Evolutionary conservation across 2,329 filamentous ascomycete genomes (phyloP).

Genomic region (Mycosphaerella sp.): DNA sequence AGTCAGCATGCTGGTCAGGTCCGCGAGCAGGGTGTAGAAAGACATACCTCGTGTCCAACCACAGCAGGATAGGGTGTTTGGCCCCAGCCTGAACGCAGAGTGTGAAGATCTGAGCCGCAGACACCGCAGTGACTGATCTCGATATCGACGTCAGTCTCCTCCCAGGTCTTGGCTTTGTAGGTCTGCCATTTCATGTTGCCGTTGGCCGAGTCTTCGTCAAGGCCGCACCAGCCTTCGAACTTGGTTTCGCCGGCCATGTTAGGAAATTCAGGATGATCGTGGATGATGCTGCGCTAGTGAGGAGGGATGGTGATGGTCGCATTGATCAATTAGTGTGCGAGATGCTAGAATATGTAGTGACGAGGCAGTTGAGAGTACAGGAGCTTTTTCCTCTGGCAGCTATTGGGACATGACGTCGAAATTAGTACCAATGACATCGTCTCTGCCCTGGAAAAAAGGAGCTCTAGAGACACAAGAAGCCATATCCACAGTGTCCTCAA

Average conservation of each 20-base stretch:
- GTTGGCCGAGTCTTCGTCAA: slow-evolving; percentile 43
- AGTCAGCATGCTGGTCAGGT: not conserved
- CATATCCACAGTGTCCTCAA: too few relatives aligned
- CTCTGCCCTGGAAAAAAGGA: not conserved
- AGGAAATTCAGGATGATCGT: not conserved
- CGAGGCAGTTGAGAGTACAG: not conserved
- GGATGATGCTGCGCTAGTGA: not conserved
- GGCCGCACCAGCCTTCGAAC: slow-evolving; percentile 54
- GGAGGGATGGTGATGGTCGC: not conserved
- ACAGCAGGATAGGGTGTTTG: slow-evolving; percentile 33
- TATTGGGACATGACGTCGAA: not conserved
- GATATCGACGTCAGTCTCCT: slow-evolving; percentile 36
- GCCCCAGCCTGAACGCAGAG: slow-evolving; percentile 37
- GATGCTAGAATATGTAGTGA: not conserved
- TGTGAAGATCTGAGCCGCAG: slow-evolving; percentile 32
- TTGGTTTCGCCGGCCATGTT: slow-evolving; percentile 36
- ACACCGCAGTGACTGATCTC: slow-evolving; percentile 37
- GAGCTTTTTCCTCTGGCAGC: not conserved
- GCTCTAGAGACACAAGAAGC: not conserved
- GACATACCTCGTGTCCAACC: not conserved
- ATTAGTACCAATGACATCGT: not conserved
- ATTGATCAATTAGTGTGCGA: not conserved
- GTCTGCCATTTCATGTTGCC: slow-evolving; percentile 49
- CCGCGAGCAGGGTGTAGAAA: not conserved
- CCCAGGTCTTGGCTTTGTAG: slow-evolving; percentile 38